Evolutionary conservation across 768 basidiomycete genomes (phyloP).

Genomic region (Tylopilus sp.): DNA sequence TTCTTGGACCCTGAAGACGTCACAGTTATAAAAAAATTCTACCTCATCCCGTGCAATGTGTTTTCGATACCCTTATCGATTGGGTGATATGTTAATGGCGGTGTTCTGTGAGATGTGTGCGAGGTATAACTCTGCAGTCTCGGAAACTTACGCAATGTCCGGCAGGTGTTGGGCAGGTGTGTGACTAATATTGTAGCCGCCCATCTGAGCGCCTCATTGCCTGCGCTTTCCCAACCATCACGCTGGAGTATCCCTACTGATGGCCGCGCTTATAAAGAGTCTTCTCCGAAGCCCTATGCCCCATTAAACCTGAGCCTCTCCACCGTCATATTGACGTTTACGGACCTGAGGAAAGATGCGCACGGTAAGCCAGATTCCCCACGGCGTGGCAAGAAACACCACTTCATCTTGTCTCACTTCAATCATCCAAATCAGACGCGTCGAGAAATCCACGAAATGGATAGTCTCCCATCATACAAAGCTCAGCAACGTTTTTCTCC

Average conservation of each 20-base stretch:
- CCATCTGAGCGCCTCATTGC: constrained; percentile 1
- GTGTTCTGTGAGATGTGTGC: not conserved
- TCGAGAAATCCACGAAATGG: constrained; percentile 2
- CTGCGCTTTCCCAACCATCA: not conserved
- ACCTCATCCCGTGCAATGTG: constrained; percentile 20
- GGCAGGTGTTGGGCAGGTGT: too few relatives aligned
- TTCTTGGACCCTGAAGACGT: constrained; percentile 10
- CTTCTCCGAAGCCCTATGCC: not conserved
- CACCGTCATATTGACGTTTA: not conserved
- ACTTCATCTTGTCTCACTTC: not conserved
- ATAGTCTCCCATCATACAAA: constrained; percentile 21
- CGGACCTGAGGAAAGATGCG: not conserved
- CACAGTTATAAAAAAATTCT: constrained; percentile 1
- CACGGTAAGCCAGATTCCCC: constrained; percentile 9
- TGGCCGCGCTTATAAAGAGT: constrained; percentile 11
- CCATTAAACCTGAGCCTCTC: constrained; percentile 4
- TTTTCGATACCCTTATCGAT: constrained; percentile 7
- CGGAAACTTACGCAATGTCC: not conserved
- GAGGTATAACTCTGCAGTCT: constrained; percentile 2
- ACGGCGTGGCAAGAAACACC: not conserved
- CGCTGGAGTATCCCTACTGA: not conserved
- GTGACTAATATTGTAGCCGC: constrained; percentile 15
- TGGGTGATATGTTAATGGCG: constrained; percentile 9
- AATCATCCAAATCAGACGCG: constrained; percentile 9
- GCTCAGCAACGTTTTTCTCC: constrained; percentile 24